Evolutionary conservation across 1,284 basidiomycete genomes (phyloP).

Genomic region (Heterobasidion occidentale): DNA sequence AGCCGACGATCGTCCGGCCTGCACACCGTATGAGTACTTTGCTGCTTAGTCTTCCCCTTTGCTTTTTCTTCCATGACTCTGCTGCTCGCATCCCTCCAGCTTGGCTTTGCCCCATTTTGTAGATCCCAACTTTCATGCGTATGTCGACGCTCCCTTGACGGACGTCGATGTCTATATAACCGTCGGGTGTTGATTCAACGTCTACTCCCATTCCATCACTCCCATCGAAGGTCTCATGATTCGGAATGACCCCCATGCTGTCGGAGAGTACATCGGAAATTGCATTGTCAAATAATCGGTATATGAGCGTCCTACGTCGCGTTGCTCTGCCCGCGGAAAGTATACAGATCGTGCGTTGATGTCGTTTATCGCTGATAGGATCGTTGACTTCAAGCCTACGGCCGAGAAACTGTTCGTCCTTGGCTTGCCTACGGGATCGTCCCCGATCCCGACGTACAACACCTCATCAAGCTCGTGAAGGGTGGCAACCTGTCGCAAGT

Average conservation of each 20-base stretch:
- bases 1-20: neutral
- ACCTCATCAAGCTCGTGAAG: conserved; percentile 73
- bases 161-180: too few species aligned
- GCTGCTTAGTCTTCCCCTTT: neutral
- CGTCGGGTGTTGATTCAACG: too few species aligned
- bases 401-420: conserved; percentile 74
- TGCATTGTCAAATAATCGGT: conserved; percentile 74
- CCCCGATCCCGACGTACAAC: conserved; percentile 84
- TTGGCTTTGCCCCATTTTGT: too few species aligned
- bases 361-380: conserved; percentile 30
- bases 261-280: conserved; percentile 71
- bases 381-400: conserved; percentile 71
- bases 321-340: neutral
- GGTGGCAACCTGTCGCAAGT: conserved; percentile 70
- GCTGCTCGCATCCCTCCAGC: neutral
- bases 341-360: neutral
- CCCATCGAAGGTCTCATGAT: conserved; percentile 67
- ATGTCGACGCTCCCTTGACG: neutral
- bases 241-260: conserved; percentile 61
- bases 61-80: neutral
- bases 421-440: conserved; percentile 82
- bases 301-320: neutral
- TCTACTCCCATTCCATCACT: too few species aligned
- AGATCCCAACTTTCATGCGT: neutral
- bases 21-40: neutral